These are phyloP conservation scores for Sarocladium oryzae DNA, from an alignment of 2,329 filamentous ascomycete genomes.

Conservation along the genomic window DNA sequence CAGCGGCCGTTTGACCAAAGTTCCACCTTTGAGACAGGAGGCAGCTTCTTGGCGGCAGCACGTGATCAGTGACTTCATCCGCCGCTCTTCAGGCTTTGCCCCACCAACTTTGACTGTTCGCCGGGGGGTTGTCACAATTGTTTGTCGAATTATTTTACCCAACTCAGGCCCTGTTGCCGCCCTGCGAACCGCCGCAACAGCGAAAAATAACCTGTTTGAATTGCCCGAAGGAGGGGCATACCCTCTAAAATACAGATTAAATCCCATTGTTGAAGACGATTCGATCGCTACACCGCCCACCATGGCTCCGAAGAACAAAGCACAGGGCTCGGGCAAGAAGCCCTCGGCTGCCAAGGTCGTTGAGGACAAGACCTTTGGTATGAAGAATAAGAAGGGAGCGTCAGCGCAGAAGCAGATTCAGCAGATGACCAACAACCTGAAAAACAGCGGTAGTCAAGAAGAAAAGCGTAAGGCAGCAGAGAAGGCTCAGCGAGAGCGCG, in stretches of 20 bases:
- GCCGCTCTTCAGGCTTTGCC: constrained; percentile 7
- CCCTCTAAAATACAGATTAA: not conserved
- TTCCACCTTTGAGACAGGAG: not conserved
- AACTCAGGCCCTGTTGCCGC: not conserved
- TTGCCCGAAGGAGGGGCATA: not conserved
- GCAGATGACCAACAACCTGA: constrained; percentile 68
- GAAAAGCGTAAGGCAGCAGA: constrained; percentile 74
- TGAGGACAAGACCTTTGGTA: constrained; percentile 96
- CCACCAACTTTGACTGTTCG: constrained; percentile 7
- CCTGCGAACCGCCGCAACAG: not conserved
- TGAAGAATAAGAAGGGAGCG: constrained; percentile 99
- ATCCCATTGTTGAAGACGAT: not conserved
- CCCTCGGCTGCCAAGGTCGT: constrained; percentile 54
- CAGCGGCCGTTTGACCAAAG: not conserved
- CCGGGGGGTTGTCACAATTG: not conserved
- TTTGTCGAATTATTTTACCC: constrained; percentile 4
- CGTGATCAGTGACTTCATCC: constrained; percentile 9
- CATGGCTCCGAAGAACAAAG: constrained; percentile 65
- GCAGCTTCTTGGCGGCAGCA: not conserved
- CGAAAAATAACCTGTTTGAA: not conserved
- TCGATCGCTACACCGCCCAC: constrained; percentile 32
- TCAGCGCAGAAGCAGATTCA: constrained; percentile 86
- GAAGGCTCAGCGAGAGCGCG: constrained; percentile 64
- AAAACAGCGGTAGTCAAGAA: constrained; percentile 71
- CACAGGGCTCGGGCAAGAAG: constrained; percentile 47